Evolutionary conservation across 495 filamentous ascomycete species (phyloP), one percentile per base, ranked within the genome.

Genomic region (Neurospora sp.): DNA sequence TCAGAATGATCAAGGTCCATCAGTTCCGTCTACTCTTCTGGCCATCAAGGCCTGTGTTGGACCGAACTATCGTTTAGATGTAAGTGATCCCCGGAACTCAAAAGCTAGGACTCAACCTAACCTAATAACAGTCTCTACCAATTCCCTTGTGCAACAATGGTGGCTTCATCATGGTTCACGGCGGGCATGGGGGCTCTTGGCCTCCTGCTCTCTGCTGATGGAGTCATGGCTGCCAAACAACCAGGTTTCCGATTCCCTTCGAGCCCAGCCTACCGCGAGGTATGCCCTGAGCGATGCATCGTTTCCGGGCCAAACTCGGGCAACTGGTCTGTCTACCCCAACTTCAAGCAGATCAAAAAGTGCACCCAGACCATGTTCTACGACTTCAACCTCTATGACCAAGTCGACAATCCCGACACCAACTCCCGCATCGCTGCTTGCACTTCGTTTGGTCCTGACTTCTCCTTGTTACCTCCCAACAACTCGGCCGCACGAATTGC

Each of bases 301-400:
- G 71, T 76, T 11, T 75, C 79, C 1, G 82, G 82, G 4, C 78
- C 81, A 3, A 76, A 77, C 71, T 40, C 77, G 2, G 71, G 42
- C 1, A 82, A 81, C 43, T 82, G 82, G 82, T 80, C 82, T 59
- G 74, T 74, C 37, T 82, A 82, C 48, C 81, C 70, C 54, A 75
- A 78, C 69, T 71, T 82, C 37, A 62, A 77, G 3, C 69, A 77
- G 73, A 40, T 80, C 62, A 48, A 71, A 19, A 66, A 36, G 9
- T 83, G 82, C 73, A 39, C 77, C 19, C 66, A 80, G 74, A 76
- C 75, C 38, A 71, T 82, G 59, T 81, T 81, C 66, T 81, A 79
- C 39, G 70, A 73, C 72, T 83, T 83, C 45, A 75, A 74, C 31
- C 70, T 82, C 45, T 76, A 79, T 40, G 79, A 82, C 70, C 43